Conservation (phyloP, 345 rosid species). For the Eucalyptus polyanthemos region DNA sequence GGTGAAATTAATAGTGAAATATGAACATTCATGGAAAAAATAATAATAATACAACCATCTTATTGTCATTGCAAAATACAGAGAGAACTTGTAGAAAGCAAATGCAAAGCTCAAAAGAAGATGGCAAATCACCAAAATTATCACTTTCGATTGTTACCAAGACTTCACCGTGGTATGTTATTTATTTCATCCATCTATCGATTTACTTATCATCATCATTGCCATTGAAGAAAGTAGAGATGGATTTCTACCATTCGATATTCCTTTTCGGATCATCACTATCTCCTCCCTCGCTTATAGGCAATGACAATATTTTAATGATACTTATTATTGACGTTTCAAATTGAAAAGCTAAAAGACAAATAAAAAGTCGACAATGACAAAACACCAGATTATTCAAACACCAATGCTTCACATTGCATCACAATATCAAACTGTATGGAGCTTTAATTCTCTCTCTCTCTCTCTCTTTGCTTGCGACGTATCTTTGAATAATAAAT, state of each 20-base stretch:
- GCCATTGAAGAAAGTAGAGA: background rate
- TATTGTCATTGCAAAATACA: background rate
- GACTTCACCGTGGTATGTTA: background rate
- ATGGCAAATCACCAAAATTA: background rate
- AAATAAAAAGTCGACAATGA: background rate
- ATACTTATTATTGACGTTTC: background rate
- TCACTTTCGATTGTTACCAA: background rate
- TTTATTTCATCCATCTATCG: background rate
- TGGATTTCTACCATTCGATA: background rate
- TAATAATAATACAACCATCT: background rate
- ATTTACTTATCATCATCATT: background rate
- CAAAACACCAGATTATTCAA: background rate
- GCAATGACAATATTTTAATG: background rate
- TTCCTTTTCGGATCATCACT: background rate
- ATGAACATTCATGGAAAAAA: background rate
- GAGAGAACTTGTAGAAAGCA: background rate
- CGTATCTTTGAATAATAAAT: background rate
- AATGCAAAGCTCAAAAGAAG: background rate
- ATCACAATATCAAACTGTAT: background rate
- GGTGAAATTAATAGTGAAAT: background rate
- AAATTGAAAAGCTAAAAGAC: background rate
- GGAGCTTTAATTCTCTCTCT: background rate
- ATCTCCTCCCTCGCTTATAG: background rate
- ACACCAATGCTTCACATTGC: background rate
- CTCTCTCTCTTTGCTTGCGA: background rate